phyloP scores from a whole-genome alignment of 805 yeast genomes.

The Pichia thaimueangensis region DNA sequence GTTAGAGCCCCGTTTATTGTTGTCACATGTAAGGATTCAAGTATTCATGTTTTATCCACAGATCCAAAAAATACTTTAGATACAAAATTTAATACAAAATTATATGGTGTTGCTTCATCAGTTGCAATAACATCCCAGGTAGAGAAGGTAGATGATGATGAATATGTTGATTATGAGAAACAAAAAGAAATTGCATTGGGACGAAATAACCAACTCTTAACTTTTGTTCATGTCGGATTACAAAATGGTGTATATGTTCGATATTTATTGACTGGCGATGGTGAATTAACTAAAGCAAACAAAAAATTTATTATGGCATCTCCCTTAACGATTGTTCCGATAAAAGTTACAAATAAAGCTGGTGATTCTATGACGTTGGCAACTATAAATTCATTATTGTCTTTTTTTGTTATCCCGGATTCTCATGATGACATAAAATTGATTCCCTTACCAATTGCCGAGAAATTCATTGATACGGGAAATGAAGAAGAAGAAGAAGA shows the following conservation, averaged over 20 bases:
- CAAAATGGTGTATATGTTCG: conserved; percentile 75
- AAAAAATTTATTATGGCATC: conserved; percentile 3
- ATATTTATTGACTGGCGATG: conserved; percentile 54
- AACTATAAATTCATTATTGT: neutral
- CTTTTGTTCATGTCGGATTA: conserved; percentile 69
- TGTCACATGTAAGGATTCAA: conserved; percentile 64
- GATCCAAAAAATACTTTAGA: conserved; percentile 56
- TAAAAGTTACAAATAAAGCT: neutral
- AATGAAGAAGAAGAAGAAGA: conserved; percentile 6
- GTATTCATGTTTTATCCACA: conserved; percentile 62
- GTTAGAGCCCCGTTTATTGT: conserved; percentile 52
- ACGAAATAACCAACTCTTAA: conserved; percentile 9
- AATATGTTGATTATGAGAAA: conserved; percentile 3
- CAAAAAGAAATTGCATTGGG: conserved; percentile 7
- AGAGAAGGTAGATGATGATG: conserved; percentile 25
- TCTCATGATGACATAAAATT: conserved; percentile 31
- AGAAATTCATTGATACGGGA: conserved; percentile 32
- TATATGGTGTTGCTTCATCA: conserved; percentile 45
- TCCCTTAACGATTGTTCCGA: neutral
- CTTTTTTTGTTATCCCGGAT: conserved; percentile 8
- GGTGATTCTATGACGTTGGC: neutral
- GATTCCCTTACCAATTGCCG: conserved; percentile 41
- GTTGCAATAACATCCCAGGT: conserved; percentile 20
- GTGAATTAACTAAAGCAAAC: conserved; percentile 48
- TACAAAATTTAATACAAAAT: conserved; percentile 54